Evolutionary conservation across 1,139 yeast species (phyloP), one percentile per base, ranked within the genome.

Genomic region (Scheffersomyces quercinus): DNA sequence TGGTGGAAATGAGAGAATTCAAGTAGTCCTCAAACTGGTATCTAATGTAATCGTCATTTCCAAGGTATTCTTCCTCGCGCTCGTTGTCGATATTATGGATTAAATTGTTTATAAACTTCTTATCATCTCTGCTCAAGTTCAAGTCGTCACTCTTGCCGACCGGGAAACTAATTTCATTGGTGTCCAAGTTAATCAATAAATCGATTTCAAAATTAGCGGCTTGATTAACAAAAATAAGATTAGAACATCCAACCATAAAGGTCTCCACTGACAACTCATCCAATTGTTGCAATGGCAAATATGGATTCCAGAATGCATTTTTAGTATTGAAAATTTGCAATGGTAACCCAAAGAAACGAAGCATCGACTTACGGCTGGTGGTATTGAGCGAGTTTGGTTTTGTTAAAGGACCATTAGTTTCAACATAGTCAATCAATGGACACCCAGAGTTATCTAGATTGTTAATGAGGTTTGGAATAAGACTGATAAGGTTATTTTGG

Each of bases 301-400:
- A 93, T 0, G 99, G 98, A 52, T 88, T 86, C 75, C 95, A 91
- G 50, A 91, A 77, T 3, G 96, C 89, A 33, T 95, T 95, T 54
- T 83, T 80, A 9, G 79, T 73, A 51, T 90, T 89, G 66, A 93
- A 93, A 1, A 90, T 66, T 55, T 87, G 93, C 41, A 93, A 69
- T 0, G 99, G 99, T 36, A 93, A 72, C 0, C 99, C 99, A 62
- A 89, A 80, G 60, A 89, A 93, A 35, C 81, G 70, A 42, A 91
- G 67, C 64, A 91, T 77, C 1, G 96, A 87, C 50, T 77, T 75
- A 42, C 97, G 70, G 60, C 88, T 90, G 45, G 88, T 84, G 5
- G 96, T 83, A 53, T 81, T 84, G 49, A 93, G 73, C 13, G 91
- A 81, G n/a, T 81, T 77, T 2, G 93, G 86, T 49, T 82, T 80